These are phyloP conservation scores for Suhomyces taliae DNA, from an alignment of 1,139 yeast species.

Conservation along the genomic window DNA sequence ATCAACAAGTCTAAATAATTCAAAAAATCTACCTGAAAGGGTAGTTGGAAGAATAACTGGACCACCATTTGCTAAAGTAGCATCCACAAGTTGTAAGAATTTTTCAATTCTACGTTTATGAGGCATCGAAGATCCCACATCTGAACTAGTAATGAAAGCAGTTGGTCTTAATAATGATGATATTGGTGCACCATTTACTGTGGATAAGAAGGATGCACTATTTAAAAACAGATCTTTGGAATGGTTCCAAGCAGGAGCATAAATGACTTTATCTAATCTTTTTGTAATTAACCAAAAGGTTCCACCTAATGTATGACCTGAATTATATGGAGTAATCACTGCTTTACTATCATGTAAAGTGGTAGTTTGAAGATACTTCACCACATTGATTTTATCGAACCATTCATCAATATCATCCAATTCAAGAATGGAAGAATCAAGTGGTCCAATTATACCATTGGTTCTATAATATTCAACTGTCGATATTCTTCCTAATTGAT, in stretches of 20 bases:
- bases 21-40: conserved; percentile 80
- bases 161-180: conserved; percentile 76
- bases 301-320: conserved; percentile 95
- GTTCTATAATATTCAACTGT: conserved; percentile 80
- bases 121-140: conserved; percentile 65
- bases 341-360: conserved; percentile 60
- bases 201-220: conserved; percentile 66
- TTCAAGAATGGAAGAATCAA: conserved; percentile 60
- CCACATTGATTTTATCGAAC: conserved; percentile 64
- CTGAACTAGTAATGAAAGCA: conserved; percentile 75
- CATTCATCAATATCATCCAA: conserved; percentile 75
- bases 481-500: conserved; percentile 81
- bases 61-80: conserved; percentile 69
- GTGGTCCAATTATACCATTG: conserved; percentile 74
- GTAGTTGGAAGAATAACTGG: conserved; percentile 82
- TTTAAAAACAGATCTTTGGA: conserved; percentile 83
- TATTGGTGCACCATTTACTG: conserved; percentile 51
- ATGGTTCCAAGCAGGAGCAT: conserved; percentile 96
- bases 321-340: conserved; percentile 76
- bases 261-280: conserved; percentile 74
- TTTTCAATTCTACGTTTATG: conserved; percentile 66
- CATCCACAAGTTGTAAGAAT: conserved; percentile 62
- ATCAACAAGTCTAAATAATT: conserved; percentile 71
- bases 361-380: conserved; percentile 82
- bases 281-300: conserved; percentile 78